Evolutionary conservation across 2,329 filamentous ascomycete genomes (phyloP).

Genomic region (Microsporum audouinii): DNA sequence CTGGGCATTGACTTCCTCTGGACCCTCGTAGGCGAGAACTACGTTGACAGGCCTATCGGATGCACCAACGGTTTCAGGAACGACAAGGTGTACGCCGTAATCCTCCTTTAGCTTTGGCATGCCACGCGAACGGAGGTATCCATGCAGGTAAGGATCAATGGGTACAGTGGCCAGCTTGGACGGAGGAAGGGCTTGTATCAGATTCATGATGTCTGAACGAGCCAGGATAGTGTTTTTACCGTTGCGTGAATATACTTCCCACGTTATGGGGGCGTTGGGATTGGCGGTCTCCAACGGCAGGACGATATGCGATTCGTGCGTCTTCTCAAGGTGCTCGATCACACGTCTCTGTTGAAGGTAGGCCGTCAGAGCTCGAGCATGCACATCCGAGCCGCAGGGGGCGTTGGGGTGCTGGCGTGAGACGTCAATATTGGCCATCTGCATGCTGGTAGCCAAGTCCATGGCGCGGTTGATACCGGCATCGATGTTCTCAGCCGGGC

Average conservation of each 20-base stretch:
- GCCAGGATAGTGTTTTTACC: constrained; percentile 57
- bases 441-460: constrained; percentile 78
- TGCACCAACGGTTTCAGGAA: constrained; percentile 34
- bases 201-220: constrained; percentile 39
- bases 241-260: constrained; percentile 81
- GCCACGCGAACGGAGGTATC: constrained; percentile 33
- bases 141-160: constrained; percentile 40
- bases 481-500: constrained; percentile 61
- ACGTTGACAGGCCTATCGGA: constrained; percentile 27
- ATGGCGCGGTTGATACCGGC: constrained; percentile 71
- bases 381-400: constrained; percentile 58
- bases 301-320: constrained; percentile 78
- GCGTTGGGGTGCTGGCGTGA: constrained; percentile 66
- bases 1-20: constrained; percentile 19
- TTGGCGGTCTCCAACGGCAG: constrained; percentile 55
- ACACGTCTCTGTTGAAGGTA: constrained; percentile 76
- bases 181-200: constrained; percentile 39
- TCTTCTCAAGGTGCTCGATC: constrained; percentile 67
- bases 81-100: constrained; percentile 38
- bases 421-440: constrained; percentile 71
- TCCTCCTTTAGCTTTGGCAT: constrained; percentile 30
- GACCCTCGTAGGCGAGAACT: constrained; percentile 41
- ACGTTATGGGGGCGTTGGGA: constrained; percentile 49
- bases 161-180: constrained; percentile 34
- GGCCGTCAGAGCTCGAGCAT: constrained; percentile 75